Conservation (phyloP, 345 rosid species). For the Psidium guajava region DNA sequence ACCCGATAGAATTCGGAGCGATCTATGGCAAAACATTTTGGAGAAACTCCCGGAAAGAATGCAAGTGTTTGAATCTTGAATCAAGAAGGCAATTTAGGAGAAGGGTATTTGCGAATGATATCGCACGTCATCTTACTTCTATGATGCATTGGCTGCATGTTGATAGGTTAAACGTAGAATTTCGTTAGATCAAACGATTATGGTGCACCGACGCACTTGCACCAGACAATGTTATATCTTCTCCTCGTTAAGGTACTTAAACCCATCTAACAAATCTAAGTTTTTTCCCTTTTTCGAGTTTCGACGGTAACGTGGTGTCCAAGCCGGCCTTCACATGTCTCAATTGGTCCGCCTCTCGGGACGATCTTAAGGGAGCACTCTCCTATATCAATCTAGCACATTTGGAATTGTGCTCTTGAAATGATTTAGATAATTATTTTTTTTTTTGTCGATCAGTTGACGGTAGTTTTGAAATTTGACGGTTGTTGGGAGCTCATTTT, state of each 20-base stretch:
- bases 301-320: too few relatives aligned
- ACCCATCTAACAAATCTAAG: neutral
- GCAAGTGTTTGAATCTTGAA: neutral
- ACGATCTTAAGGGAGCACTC: neutral
- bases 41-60: neutral
- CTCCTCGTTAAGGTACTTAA: neutral
- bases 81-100: neutral
- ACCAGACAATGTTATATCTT: too few relatives aligned
- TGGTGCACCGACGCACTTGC: too few relatives aligned
- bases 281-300: too few relatives aligned
- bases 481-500: neutral
- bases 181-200: fast-evolving
- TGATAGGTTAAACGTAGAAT: neutral
- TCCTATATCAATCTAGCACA: neutral
- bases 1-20: fast-evolving
- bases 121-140: neutral
- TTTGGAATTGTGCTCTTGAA: neutral
- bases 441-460: neutral
- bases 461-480: neutral
- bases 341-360: too few relatives aligned
- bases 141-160: neutral
- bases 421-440: neutral
- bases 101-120: neutral
- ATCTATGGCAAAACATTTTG: neutral
- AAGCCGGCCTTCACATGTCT: too few relatives aligned